Evolutionary conservation across 495 filamentous ascomycete species (phyloP), one percentile per base, ranked within the genome.

Genomic region (Penicillium pulvis): DNA sequence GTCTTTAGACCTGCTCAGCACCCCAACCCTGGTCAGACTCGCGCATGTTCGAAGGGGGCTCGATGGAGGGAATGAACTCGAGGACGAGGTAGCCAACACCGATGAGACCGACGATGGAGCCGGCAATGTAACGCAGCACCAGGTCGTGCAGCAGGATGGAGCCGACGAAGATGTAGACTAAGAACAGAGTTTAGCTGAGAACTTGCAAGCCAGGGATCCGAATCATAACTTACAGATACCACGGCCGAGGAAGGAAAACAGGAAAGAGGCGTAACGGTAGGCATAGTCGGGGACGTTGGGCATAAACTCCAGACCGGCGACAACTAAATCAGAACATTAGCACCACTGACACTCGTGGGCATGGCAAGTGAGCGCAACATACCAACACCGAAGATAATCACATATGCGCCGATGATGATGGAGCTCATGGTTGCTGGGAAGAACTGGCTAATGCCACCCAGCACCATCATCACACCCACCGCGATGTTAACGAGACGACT

Each of bases 41-140:
- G 73, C 94, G 86, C 95, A 99, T 99, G 79, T 96, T 99, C 65
- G 91, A 87, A 19, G 95, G 95, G 20, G 95, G 93, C 81, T 99
- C 94, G 69, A 99, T 96, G 41, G 87, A 92, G 0, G 95, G 94
- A 56, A 97, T 87, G 75, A 91, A 99, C 77, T 98, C 93, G 62
- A 98, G 84, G 19, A 83, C 90, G 50, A 85, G 77, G 75, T 97
- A 98, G 39, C 71, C 87, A 42, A 95, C 65, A 53, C 93, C 93
- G 56, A 90, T 81, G 48, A 93, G 58, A 41, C 85, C 91, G 57
- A 97, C 78, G 64, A 92, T 76, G 26, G 84, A 81, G 50, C 88
- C 91, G 53, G 87, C 83, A 55, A 93, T 84, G 63, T 79, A 77
- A 45, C 81, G 78, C 54, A 88, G 64, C 36, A 75, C 64, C 58